A percentile compares a stretch with the other conserved stretches of the same genome.
These are phyloP conservation scores for Pseudonectria foliicola DNA, from an alignment of 2,329 filamentous ascomycete species.

Conservation along the genomic window DNA sequence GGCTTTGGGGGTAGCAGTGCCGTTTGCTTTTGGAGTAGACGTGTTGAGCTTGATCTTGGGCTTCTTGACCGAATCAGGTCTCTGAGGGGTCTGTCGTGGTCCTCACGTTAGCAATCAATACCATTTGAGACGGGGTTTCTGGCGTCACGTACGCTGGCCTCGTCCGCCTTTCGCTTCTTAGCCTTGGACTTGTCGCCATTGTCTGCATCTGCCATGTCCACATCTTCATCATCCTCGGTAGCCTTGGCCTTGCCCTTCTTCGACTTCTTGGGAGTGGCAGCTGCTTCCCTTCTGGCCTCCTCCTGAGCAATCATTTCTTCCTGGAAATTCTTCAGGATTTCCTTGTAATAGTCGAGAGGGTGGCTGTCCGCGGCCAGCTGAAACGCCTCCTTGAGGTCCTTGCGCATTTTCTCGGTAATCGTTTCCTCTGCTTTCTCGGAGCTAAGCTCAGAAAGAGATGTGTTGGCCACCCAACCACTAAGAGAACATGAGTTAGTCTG, in stretches of 20 bases:
- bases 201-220: conserved; percentile 58
- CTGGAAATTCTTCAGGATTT: conserved; percentile 62
- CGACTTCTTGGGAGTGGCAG: conserved; percentile 32
- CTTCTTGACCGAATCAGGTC: conserved; percentile 58
- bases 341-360: conserved; percentile 76
- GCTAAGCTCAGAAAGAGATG: conserved; percentile 70
- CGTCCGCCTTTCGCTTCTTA: conserved; percentile 83
- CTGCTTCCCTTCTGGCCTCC: conserved; percentile 37
- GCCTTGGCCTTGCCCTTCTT: conserved; percentile 45
- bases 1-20: conserved; percentile 47
- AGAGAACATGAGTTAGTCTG: conserved; percentile 9
- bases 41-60: conserved; percentile 59
- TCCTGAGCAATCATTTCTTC: conserved; percentile 56
- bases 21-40: conserved; percentile 65
- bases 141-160: conserved; percentile 41
- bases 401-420: conserved; percentile 70
- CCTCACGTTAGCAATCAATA: conserved; percentile 8
- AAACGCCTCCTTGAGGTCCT: conserved; percentile 73
- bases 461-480: conserved; percentile 89
- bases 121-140: neutral
- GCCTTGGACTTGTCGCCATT: conserved; percentile 53
- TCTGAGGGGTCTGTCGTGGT: conserved; percentile 44
- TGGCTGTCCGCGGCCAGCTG: conserved; percentile 71
- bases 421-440: conserved; percentile 62
- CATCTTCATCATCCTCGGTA: conserved; percentile 49